phyloP scores from a whole-genome alignment of 2,329 filamentous ascomycete genomes.

The Paracamarosporium sp. region DNA sequence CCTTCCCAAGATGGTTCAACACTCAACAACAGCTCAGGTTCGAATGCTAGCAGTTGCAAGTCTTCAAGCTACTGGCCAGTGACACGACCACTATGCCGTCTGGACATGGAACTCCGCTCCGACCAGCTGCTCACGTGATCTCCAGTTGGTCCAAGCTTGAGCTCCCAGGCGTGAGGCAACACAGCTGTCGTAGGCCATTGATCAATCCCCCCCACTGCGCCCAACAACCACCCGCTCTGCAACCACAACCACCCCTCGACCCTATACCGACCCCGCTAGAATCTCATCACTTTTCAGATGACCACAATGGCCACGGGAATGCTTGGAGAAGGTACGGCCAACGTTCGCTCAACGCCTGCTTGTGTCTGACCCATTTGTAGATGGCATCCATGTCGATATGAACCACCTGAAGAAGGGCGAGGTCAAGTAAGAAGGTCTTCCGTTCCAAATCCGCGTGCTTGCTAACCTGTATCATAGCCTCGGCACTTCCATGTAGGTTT shows the following conservation, averaged over 20 bases:
- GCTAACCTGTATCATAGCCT: conserved; percentile 65
- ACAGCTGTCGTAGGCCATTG: conserved; percentile 1
- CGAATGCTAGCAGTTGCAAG: too few relatives aligned
- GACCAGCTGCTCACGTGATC: conserved; percentile 8
- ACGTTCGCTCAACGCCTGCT: conserved; percentile 12
- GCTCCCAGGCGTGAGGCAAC: background rate
- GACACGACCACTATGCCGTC: too few relatives aligned
- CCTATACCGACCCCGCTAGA: background rate
- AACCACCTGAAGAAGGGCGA: conserved; percentile 98
- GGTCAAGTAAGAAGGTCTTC: conserved; percentile 80
- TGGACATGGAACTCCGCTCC: too few relatives aligned
- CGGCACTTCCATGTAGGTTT: conserved; percentile 91
- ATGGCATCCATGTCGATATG: conserved; percentile 99
- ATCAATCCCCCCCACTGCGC: conserved; percentile 5
- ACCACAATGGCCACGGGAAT: conserved; percentile 44
- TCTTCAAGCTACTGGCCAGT: too few relatives aligned
- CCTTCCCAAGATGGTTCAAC: background rate
- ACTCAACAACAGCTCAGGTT: too few relatives aligned
- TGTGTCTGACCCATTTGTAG: conserved; percentile 58
- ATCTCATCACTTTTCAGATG: conserved; percentile 5
- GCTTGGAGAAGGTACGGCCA: conserved; percentile 46
- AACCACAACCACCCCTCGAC: background rate
- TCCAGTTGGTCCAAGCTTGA: background rate
- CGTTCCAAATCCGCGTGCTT: background rate
- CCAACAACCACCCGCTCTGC: conserved; percentile 8